Conservation (phyloP, 176 grass and related monocot species). For the Dendrocalamus sinicus region DNA sequence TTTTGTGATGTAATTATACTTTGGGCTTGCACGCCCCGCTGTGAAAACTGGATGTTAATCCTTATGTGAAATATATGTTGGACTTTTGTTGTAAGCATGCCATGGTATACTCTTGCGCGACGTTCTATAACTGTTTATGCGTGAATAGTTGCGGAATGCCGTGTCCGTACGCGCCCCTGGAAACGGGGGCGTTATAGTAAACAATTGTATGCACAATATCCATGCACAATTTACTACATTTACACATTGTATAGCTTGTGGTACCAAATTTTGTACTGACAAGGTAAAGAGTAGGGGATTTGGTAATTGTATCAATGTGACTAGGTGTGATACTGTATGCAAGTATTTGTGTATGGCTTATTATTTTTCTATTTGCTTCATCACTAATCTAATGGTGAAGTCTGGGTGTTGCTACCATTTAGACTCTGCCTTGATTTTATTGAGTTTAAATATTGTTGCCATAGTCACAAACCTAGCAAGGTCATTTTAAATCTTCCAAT, state of each 20-base stretch:
- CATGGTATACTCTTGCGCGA: no score
- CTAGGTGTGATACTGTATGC: background rate
- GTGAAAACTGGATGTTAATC: no score
- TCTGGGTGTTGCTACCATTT: background rate
- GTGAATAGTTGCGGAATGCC: no score
- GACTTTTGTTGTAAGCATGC: no score
- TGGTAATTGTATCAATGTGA: background rate
- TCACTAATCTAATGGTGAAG: background rate
- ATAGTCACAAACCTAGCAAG: background rate
- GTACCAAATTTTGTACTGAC: background rate
- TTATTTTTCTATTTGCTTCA: background rate
- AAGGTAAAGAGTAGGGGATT: slow-evolving; percentile 3
- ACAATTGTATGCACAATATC: background rate
- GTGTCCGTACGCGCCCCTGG: no score
- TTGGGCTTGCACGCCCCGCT: no score
- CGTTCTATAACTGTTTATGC: no score
- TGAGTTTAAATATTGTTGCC: background rate
- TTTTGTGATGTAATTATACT: no score
- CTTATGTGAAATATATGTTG: no score
- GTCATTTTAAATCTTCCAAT: no score
- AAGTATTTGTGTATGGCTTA: background rate
- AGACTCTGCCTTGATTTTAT: background rate
- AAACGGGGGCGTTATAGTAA: no score
- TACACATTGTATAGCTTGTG: background rate
- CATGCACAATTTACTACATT: background rate